A percentile compares a stretch with the other conserved stretches of the same genome.
phyloP scores from a whole-genome alignment of 768 basidiomycete genomes.

The Tylopilus vinaceipallidus region DNA sequence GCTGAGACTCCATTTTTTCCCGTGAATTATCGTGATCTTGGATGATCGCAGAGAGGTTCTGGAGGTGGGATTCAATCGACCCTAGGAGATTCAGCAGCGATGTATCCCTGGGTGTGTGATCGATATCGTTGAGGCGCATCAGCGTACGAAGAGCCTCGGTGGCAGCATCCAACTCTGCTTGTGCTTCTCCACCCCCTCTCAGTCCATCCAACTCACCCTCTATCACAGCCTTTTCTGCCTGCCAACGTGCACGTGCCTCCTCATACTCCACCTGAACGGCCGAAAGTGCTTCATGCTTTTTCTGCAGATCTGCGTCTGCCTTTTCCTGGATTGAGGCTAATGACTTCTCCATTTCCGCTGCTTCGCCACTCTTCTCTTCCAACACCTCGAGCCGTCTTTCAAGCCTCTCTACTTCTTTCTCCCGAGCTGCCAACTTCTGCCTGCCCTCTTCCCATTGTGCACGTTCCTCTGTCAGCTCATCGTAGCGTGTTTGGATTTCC shows the following conservation, averaged over 20 bases:
- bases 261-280: constrained; percentile 41
- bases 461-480: constrained; percentile 49
- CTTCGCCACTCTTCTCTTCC: constrained; percentile 42
- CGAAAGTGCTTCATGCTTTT: constrained; percentile 39
- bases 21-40: constrained; percentile 41
- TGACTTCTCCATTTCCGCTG: constrained; percentile 39
- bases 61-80: constrained; percentile 52
- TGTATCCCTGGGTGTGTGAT: constrained; percentile 46
- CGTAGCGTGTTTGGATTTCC: constrained; percentile 45
- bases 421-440: constrained; percentile 35
- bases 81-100: constrained; percentile 48
- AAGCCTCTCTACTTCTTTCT: constrained; percentile 38
- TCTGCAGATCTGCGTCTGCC: constrained; percentile 38
- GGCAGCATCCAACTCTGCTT: constrained; percentile 51
- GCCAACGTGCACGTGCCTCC: constrained; percentile 48
- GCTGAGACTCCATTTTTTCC: constrained; percentile 49
- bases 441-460: constrained; percentile 50
- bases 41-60: constrained; percentile 44
- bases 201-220: constrained; percentile 51
- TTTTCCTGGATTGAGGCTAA: constrained; percentile 35
- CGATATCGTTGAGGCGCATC: constrained; percentile 56
- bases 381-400: constrained; percentile 42
- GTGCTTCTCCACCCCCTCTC: constrained; percentile 38
- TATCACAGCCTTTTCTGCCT: constrained; percentile 45
- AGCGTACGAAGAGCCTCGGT: constrained; percentile 47